These are phyloP conservation scores for Penicillium pulvis DNA, from an alignment of 495 filamentous ascomycete species.

Conservation along the genomic window DNA sequence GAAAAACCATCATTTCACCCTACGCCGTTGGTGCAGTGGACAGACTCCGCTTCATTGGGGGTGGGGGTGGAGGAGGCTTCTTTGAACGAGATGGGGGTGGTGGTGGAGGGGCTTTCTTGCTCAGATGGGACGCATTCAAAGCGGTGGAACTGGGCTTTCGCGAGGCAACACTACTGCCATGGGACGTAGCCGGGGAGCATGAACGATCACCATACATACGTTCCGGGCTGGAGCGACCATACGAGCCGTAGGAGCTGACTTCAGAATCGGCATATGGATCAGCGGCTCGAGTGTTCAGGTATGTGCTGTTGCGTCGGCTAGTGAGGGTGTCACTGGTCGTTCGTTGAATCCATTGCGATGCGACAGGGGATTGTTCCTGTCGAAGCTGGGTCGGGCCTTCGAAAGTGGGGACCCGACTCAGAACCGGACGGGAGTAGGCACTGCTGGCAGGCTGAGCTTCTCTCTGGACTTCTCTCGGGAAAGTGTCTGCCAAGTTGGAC, in stretches of 20 bases:
- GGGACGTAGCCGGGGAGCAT: slow-evolving; percentile 63
- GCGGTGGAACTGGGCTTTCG: slow-evolving; percentile 56
- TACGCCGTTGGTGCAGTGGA: slow-evolving; percentile 36
- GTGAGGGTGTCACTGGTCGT: slow-evolving; percentile 58
- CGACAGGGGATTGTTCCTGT: slow-evolving; percentile 47
- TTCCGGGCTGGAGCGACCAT: slow-evolving; percentile 60
- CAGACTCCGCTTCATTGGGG: slow-evolving; percentile 50
- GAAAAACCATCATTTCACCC: slow-evolving; percentile 2
- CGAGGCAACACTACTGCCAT: slow-evolving; percentile 61
- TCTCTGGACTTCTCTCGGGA: slow-evolving; percentile 40
- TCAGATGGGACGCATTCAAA: slow-evolving; percentile 37
- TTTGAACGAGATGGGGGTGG: slow-evolving; percentile 79
- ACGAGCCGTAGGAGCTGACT: slow-evolving; percentile 51
- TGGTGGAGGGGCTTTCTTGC: slow-evolving; percentile 75
- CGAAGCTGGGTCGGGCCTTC: slow-evolving; percentile 58
- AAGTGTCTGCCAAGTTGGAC: slow-evolving; percentile 29
- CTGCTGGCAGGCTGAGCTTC: slow-evolving; percentile 31
- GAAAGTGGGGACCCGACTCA: slow-evolving; percentile 54
- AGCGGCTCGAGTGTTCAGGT: slow-evolving; percentile 40
- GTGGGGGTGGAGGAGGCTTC: slow-evolving; percentile 68
- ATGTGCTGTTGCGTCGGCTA: slow-evolving; percentile 43
- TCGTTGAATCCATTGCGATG: slow-evolving; percentile 53
- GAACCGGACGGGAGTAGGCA: slow-evolving; percentile 42
- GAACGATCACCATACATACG: slow-evolving; percentile 54
- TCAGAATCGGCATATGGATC: slow-evolving; percentile 69